Base-by-base conservation (phyloP, 1,284 basidiomycete species). In the Cryptococcus neoformans region DNA sequence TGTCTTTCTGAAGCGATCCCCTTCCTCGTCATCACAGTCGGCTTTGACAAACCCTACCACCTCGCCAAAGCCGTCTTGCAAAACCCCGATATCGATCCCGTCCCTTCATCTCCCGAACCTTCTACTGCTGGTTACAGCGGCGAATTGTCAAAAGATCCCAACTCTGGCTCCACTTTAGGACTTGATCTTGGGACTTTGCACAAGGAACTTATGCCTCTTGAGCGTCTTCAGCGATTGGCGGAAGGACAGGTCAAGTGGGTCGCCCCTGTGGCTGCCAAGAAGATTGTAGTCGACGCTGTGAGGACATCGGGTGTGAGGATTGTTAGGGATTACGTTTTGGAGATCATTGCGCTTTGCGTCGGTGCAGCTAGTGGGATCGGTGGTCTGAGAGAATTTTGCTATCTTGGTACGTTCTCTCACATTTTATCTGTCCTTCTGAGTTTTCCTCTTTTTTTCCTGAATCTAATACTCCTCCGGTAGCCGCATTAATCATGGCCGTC, bases 1-100 rank as follows among this genome's bases (percentile, higher is more conserved):
- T 87, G 88, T 14, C 82, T 99, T 38, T 93, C 91, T 12, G 96
- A 99, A 76, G 94, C 95, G 0, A 83, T 99, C 1, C 95, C 95
- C 0, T 99, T 99, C 86, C 82, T 99, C 41, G 94, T 99, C 45
- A 96, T 96, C 76, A 95, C 92, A 0, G 87, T 99, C 56, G 95
- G 95, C 11, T 99, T 98, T 73, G 95, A 99, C 79, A 99, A 99
- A 78, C 95, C 94, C 0, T 88, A 94, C 58, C 85, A 91, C 10
- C 85, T 99, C 42, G 93, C 93, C 0, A 84, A 88, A 35, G 90
- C 93, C 10, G 89, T 98, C 39, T 92, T 98, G 77, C 83, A 86
- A 17, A 90, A 94, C 67, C 89, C 91, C 3, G 87, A 92, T 62
- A 83, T 82, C 64, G 77, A 79, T 1, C 81, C 82, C 17, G 70